These are phyloP conservation scores for Fraxinus latifolia DNA, from an alignment of 305 asterid species.

Conservation along the genomic window DNA sequence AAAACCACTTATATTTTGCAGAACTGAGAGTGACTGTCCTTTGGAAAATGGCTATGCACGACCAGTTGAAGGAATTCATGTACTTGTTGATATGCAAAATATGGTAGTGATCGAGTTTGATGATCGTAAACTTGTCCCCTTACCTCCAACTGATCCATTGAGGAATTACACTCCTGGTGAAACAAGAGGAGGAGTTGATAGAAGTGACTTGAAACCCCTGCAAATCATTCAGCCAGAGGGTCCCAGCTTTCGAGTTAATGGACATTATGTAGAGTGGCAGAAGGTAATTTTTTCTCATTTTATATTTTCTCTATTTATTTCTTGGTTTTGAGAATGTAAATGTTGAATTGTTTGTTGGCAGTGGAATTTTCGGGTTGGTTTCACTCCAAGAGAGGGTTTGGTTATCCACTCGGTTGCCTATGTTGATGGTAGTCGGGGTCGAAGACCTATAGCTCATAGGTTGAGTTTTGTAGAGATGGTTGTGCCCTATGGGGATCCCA, in stretches of 20 bases:
- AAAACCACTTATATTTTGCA: constrained; percentile 89
- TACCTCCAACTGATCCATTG: constrained; percentile 94
- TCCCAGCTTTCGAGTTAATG: constrained; percentile 89
- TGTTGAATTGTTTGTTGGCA: constrained; percentile 36
- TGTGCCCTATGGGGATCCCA: constrained; percentile 97
- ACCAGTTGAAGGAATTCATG: constrained; percentile 94
- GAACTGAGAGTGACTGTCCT: constrained; percentile 94
- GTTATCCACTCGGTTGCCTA: constrained; percentile 94
- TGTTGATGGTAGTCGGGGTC: constrained; percentile 90
- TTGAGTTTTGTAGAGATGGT: constrained; percentile 98
- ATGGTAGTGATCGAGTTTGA: constrained; percentile 90
- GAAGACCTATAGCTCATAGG: constrained; percentile 92
- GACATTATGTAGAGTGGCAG: constrained; percentile 92
- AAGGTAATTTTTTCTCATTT: constrained; percentile 48
- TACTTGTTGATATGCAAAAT: constrained; percentile 89
- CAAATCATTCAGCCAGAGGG: constrained; percentile 91
- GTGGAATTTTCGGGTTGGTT: constrained; percentile 97
- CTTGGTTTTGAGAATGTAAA: neutral
- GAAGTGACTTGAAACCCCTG: constrained; percentile 90
- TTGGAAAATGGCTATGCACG: constrained; percentile 99
- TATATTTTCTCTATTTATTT: constrained; percentile 5
- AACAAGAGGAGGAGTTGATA: constrained; percentile 93
- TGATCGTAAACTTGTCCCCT: constrained; percentile 88
- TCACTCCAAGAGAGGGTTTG: constrained; percentile 95
- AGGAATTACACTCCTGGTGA: constrained; percentile 92